Evolutionary conservation across 2,329 filamentous ascomycete genomes (phyloP).

Genomic region (Lomentospora prolificans): DNA sequence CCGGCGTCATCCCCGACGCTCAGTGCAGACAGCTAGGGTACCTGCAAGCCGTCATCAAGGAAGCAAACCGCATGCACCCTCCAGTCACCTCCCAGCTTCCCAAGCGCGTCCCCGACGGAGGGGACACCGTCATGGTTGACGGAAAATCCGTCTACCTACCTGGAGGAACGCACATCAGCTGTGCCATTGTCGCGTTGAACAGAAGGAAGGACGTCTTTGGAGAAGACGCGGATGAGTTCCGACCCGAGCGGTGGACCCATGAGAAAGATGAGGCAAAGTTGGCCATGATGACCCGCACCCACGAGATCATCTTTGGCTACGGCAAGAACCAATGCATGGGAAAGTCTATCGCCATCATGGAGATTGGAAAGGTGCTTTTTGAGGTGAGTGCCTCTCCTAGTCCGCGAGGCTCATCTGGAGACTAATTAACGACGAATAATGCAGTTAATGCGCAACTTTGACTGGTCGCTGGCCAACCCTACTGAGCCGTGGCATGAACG

Average conservation of each 20-base stretch:
- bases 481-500: slow-evolving; percentile 11
- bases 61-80: slow-evolving; percentile 29
- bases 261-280: slow-evolving; percentile 20
- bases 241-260: slow-evolving; percentile 29
- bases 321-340: slow-evolving; percentile 29
- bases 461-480: slow-evolving; percentile 12
- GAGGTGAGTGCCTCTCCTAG: slow-evolving; percentile 21
- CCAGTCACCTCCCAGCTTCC: slow-evolving; percentile 25
- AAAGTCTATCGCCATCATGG: slow-evolving; percentile 26
- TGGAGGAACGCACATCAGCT: slow-evolving; percentile 21
- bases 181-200: slow-evolving; percentile 24
- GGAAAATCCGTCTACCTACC: slow-evolving; percentile 23
- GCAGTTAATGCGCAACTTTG: slow-evolving; percentile 13
- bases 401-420: neutral
- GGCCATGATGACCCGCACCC: slow-evolving; percentile 23
- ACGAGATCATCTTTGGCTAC: slow-evolving; percentile 29
- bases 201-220: slow-evolving; percentile 24
- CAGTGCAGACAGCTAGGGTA: slow-evolving; percentile 28
- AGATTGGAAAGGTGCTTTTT: slow-evolving; percentile 28
- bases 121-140: slow-evolving; percentile 23
- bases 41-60: slow-evolving; percentile 39
- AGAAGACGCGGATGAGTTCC: slow-evolving; percentile 22
- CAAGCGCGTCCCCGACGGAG: slow-evolving; percentile 21
- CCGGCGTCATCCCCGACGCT: slow-evolving; percentile 26
- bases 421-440: neutral